Evolutionary conservation across 768 basidiomycete species (phyloP).

Genomic region (Boletus coccyginus): DNA sequence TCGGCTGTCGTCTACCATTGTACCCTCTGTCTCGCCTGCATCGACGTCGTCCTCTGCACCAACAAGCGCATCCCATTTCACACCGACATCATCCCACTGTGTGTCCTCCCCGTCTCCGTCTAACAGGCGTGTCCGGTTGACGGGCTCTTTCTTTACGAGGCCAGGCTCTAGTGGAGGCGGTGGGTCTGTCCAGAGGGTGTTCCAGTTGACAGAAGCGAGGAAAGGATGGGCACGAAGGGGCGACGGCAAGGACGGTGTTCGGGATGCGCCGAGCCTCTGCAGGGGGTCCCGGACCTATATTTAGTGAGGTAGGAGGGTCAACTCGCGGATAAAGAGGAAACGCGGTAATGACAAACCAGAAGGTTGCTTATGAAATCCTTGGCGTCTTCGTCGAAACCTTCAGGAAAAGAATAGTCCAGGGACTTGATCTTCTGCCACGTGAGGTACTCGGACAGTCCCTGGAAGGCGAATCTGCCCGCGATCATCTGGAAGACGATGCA

Average conservation of each 20-base stretch:
- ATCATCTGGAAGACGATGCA: constrained; percentile 95
- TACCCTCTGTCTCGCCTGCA: constrained; percentile 12
- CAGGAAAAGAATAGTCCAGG: constrained; percentile 83
- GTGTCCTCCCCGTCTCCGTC: constrained; percentile 30
- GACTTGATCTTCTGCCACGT: constrained; percentile 94
- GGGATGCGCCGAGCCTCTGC: constrained; percentile 56
- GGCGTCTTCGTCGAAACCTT: constrained; percentile 78
- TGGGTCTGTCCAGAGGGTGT: constrained; percentile 60
- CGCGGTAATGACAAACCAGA: constrained; percentile 45
- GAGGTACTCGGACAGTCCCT: constrained; percentile 87
- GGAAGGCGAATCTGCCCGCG: constrained; percentile 87
- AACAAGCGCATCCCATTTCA: constrained; percentile 52
- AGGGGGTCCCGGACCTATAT: constrained; percentile 56
- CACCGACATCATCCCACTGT: constrained; percentile 53
- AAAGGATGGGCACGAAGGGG: constrained; percentile 61
- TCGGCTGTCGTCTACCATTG: neutral
- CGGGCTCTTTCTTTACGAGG: constrained; percentile 46
- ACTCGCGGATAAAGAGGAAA: neutral
- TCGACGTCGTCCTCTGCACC: constrained; percentile 26
- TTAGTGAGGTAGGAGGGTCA: constrained; percentile 7
- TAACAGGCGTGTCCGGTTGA: constrained; percentile 5
- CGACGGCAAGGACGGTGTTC: constrained; percentile 38
- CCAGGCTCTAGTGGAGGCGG: constrained; percentile 60
- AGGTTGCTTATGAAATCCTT: constrained; percentile 76
- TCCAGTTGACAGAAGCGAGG: constrained; percentile 59